Base-by-base conservation (phyloP, 2,329 filamentous ascomycete species). In the Diaporthe citri region DNA sequence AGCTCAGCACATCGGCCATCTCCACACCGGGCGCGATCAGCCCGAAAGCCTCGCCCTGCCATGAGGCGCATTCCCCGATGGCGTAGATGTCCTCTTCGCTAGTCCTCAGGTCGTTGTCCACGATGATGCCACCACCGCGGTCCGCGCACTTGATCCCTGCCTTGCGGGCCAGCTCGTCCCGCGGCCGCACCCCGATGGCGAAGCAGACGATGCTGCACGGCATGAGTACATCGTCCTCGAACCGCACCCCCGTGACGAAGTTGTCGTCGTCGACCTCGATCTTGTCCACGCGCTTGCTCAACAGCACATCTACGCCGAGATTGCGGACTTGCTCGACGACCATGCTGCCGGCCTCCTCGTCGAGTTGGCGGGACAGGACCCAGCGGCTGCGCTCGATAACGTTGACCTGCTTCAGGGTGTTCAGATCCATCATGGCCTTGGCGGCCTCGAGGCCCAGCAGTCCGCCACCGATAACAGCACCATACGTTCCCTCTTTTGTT, bases 1-100 rank as follows among this genome's bases (percentile, higher is more conserved):
- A 98, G 15, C 95, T 92, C 4, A 98, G 90, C 1, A 98, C 92
- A 78, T 97, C 95, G 0, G 96, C 96, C 94, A 97, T 97, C 83
- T 97, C 96, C 48, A 98, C 90, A 25, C 95, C 95, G 0, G 95
- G 95, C 0, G 94, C 95, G 79, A 98, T 97, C 28, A 98, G 90
- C 8, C 95, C 95, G 78, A 95, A 98, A 0, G 94, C 95, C 83
- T 97, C 93, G 78, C 91, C 93, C 77, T 96, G 89, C 94, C 95
- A 98, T 84, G 93, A 97, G 7, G 95, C 95, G 79, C 95, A 98
- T 84, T 98, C 96, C 74, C 95, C 96, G 67, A 98, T 93, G 62
- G 95, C 95, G 81, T 97, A 98, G 67, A 98, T 90, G 77, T 93
- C 92, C 0, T 91, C 87, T 5, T 88, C 83, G 43, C 91, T 97